Conservation (phyloP, 176 grass and related monocot species). For the Bromus sterilis region DNA sequence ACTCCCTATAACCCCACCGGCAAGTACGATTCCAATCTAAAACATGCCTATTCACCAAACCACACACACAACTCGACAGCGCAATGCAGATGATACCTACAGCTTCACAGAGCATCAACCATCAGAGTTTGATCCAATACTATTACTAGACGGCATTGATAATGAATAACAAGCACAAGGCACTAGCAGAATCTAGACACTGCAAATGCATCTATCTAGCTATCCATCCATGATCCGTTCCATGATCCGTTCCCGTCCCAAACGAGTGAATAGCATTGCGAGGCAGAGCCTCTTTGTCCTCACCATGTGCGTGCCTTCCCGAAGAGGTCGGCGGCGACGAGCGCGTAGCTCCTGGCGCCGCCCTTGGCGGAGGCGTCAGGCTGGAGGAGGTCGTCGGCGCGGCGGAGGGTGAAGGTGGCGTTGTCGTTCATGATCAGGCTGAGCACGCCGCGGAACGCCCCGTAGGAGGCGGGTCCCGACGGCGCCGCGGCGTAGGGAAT, state of each 20-base stretch:
- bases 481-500: slow-evolving; percentile 37
- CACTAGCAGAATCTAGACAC: neutral
- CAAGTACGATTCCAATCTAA: neutral
- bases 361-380: neutral
- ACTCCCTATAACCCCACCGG: neutral
- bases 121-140: neutral
- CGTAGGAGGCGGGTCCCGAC: neutral
- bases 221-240: neutral
- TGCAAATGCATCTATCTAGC: neutral
- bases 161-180: neutral
- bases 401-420: slow-evolving; percentile 53
- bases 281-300: neutral
- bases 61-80: neutral
- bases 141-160: too few relatives aligned
- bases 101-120: neutral
- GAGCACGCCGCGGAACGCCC: slow-evolving; percentile 21
- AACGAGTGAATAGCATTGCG: neutral
- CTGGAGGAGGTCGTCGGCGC: slow-evolving; percentile 22
- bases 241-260: neutral
- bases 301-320: slow-evolving; percentile 44
- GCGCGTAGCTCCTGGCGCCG: slow-evolving; percentile 48
- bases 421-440: slow-evolving; percentile 62
- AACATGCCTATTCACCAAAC: neutral
- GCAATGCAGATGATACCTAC: neutral
- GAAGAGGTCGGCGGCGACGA: slow-evolving; percentile 54